These are phyloP conservation scores for Croton setiger DNA, from an alignment of 441 rosid species.

Conservation along the genomic window DNA sequence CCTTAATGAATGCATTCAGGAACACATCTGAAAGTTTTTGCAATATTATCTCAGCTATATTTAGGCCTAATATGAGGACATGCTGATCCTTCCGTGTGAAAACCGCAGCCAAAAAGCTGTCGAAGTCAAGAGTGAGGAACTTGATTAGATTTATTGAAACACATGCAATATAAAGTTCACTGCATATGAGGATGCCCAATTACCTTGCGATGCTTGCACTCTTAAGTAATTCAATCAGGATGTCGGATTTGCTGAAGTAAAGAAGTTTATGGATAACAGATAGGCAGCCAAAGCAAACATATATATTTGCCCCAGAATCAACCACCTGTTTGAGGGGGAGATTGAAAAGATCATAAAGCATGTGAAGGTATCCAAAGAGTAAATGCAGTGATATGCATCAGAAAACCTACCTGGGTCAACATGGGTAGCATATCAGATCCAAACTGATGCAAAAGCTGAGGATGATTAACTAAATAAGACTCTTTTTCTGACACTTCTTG, in stretches of 20 bases:
- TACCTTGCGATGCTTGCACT: constrained; percentile 84
- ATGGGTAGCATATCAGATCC: constrained; percentile 67
- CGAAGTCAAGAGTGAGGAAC: constrained; percentile 21
- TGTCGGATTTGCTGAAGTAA: constrained; percentile 60
- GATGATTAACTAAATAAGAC: constrained; percentile 55
- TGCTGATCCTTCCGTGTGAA: constrained; percentile 87
- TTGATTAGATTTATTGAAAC: constrained; percentile 19
- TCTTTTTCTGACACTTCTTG: constrained; percentile 55
- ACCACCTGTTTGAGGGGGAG: constrained; percentile 56
- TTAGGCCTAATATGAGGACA: constrained; percentile 66
- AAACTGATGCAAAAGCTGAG: constrained; percentile 62
- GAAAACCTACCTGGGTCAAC: constrained; percentile 70
- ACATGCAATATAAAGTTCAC: constrained; percentile 2
- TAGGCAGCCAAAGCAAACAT: constrained; percentile 80
- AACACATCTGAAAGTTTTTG: constrained; percentile 64
- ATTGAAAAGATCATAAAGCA: constrained; percentile 20
- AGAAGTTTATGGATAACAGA: constrained; percentile 66
- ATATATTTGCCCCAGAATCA: constrained; percentile 78
- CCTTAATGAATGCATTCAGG: constrained; percentile 74
- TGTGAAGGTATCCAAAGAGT: constrained; percentile 15
- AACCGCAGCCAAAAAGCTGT: constrained; percentile 92
- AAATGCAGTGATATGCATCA: constrained; percentile 7
- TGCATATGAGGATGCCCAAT: constrained; percentile 21
- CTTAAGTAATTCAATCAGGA: constrained; percentile 62
- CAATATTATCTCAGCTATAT: constrained; percentile 68